Base-by-base conservation (phyloP, 108 stramenopile genomes). In the Nitzschia putrida region DNA sequence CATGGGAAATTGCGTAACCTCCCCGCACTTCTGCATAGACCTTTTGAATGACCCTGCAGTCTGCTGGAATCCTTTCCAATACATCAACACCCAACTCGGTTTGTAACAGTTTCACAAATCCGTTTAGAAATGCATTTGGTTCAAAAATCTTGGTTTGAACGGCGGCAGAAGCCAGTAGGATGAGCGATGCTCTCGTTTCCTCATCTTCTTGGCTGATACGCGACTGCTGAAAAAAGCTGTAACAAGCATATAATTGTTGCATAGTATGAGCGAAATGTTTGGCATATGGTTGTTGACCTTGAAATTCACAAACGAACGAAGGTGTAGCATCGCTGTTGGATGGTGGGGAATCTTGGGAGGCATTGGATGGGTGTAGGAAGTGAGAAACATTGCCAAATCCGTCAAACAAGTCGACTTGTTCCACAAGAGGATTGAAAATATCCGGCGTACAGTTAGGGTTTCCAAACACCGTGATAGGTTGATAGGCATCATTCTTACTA, bases 231-330 rank as follows among this genome's bases (percentile, higher is more conserved):
- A 72, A 77, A 34, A 49, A 82, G 9, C 72, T 65, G 45, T 58
- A 77, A 39, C 81, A 82, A 1, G 41, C 41, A 50, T 73, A 82
- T 8, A 82, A 25, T 54, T 73, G 68, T 58, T 82, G 81, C 81
- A 82, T 82, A 25, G 66, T 29, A 56, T 82, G 81, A 5, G 81
- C 63, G 23, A 82, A 82, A 49, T 82, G 81, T 3, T 55, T 60
- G 22, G 53, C 54, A 6, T 11, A 56, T 8, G 64, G 23, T 18
- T 18, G 51, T 3, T 52, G 14, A 11, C 10, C 37, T 8, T 52
- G 12, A 25, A 53, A 66, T 53, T 66, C 64, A 45, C 64, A 66
- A 2, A 66, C 64, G 2, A 66, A 9, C 7, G 29, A 34, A 34
- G 29, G 4, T 34, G 29, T 34, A 34, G 29, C 29, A 34, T 34